Conservation (phyloP, 169 alveolate genomes). For the Theileria annulata region DNA sequence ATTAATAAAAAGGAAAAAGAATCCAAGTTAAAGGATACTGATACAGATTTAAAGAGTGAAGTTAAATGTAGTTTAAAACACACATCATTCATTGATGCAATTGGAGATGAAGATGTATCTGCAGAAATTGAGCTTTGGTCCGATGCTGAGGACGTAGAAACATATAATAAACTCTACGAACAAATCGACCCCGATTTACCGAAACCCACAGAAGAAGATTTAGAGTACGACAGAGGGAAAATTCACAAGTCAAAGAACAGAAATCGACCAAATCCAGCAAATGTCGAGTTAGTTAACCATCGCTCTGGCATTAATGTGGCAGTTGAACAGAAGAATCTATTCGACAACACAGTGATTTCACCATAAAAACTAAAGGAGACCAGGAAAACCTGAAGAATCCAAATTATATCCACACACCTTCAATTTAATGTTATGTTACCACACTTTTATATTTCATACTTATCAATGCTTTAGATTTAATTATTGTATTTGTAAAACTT, state of each 20-base stretch:
- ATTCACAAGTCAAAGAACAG: conserved; percentile 24
- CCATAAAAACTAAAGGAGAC: neutral
- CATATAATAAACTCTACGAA: conserved; percentile 7
- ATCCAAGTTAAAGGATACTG: neutral
- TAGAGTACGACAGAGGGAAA: conserved; percentile 61
- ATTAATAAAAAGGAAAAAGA: neutral
- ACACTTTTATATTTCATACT: neutral
- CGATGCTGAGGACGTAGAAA: conserved; percentile 31
- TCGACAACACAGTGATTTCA: conserved; percentile 21
- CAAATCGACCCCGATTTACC: conserved; percentile 22
- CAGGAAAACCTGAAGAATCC: neutral
- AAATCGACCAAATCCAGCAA: conserved; percentile 10
- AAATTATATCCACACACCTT: neutral
- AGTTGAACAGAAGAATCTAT: conserved; percentile 41
- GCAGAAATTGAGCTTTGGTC: conserved; percentile 48
- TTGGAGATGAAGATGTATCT: neutral
- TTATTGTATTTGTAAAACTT: neutral
- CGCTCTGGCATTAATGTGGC: conserved; percentile 32
- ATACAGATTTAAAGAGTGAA: neutral
- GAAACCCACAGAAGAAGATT: conserved; percentile 43
- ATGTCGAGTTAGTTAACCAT: conserved; percentile 17
- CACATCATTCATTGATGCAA: neutral
- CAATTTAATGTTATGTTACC: conserved; percentile 14
- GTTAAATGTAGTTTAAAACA: conserved; percentile 3
- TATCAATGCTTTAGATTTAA: neutral